Evolutionary conservation across 257 asterid species (phyloP), one percentile per base, ranked within the genome.

Genomic region (Apocynum venetum): DNA sequence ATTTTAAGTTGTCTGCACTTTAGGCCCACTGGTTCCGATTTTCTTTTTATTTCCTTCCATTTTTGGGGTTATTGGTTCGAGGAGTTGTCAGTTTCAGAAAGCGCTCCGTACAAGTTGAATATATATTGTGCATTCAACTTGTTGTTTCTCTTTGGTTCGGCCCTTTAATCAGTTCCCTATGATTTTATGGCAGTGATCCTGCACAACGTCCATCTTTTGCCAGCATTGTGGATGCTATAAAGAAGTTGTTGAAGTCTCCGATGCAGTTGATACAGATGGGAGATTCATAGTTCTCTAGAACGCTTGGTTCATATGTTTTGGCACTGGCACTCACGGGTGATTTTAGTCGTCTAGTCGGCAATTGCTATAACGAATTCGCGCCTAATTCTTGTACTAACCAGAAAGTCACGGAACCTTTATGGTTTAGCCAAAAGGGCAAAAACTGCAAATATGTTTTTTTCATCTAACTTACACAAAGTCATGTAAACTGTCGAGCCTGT

Each of bases 211-310:
- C 98, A 2, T 77, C 97, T 44, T 88, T 92, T 12, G 82, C 65
- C 51, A 85, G 77, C 65, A 91, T 94, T 36, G 91, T 94, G 85
- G 96, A 89, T 11, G 78, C 93, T 0, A 51, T 94, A 78, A 94
- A 94, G 92, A 92, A 94, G 86, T 48, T 94, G 84, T 83, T 94
- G 71, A 94, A 91, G 86, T 94, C 98, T 61, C 97, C 97, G 31
- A 75, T 85, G 80, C 91, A 88, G 84, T 64, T 87, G 87, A 90
- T 92, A 72, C 93, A 87, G 77, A 91, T 89, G 93, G 96, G 93
- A 72, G 78, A 85, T 60, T 75, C 83, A 19, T 85, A 75, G 88
- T 72, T 69, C 76, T 65, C 57, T 76, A 20, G 52, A 68, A 20
- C 41, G 13, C 60, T 9, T 75, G 47, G 46, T 17, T 6, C 1